phyloP scores from a whole-genome alignment of 352 stramenopile genomes.

The Globisporangium rhizosaccharum region DNA sequence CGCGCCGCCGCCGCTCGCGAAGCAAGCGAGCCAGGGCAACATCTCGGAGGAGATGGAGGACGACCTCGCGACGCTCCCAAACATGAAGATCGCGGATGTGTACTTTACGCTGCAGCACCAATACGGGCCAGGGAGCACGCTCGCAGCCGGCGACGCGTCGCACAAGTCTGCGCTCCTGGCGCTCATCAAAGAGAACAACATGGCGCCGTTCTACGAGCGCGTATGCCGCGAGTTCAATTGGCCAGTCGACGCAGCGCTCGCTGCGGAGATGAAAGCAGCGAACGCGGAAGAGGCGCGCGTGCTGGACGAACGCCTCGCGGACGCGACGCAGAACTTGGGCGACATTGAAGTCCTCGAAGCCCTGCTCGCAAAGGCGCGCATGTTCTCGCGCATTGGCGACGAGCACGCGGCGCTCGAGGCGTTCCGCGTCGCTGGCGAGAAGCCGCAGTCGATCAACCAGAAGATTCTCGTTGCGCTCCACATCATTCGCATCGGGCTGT shows the following conservation, averaged over 20 bases:
- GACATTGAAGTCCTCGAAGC: conserved; percentile 98
- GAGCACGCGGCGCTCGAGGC: conserved; percentile 89
- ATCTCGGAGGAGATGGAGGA: conserved; percentile 87
- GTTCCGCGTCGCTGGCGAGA: conserved; percentile 89
- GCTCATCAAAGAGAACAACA: conserved; percentile 58
- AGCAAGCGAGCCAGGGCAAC: conserved; percentile 73
- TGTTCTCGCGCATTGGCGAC: conserved; percentile 92
- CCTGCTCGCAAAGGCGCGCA: conserved; percentile 89
- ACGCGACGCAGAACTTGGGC: conserved; percentile 94
- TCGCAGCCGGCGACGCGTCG: conserved; percentile 27
- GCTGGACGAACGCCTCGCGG: conserved; percentile 84
- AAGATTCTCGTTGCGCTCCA: conserved; percentile 97
- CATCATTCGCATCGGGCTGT: conserved; percentile 85
- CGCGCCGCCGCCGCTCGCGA: conserved; percentile 31
- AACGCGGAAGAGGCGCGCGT: conserved; percentile 69
- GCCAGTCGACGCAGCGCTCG: conserved; percentile 48
- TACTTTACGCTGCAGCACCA: conserved; percentile 80
- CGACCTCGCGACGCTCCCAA: conserved; percentile 64
- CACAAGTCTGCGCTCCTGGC: conserved; percentile 52
- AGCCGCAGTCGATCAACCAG: conserved; percentile 96
- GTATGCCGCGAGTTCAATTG: conserved; percentile 72
- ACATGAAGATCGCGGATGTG: conserved; percentile 72
- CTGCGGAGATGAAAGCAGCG: conserved; percentile 43
- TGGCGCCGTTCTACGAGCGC: conserved; percentile 77
- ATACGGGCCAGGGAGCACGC: conserved; percentile 29